Conservation (phyloP, 345 rosid genomes). For the Mercurialis annua region DNA sequence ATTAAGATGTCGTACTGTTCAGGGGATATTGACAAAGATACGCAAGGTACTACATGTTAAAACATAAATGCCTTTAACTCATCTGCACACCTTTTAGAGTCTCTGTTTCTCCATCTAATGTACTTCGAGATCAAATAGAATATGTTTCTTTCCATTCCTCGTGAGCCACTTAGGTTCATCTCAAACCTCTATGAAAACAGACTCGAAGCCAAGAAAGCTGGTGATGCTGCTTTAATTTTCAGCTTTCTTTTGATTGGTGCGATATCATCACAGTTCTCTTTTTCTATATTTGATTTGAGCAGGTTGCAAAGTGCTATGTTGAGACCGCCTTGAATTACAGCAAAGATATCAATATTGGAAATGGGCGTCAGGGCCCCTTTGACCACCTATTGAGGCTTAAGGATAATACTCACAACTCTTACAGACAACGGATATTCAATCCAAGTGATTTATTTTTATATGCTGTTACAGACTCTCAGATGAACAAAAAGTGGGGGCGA, state of each 20-base stretch:
- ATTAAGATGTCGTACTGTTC: not conserved
- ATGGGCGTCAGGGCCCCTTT: conserved; percentile 88
- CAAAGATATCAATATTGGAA: conserved; percentile 76
- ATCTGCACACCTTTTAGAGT: too few species aligned
- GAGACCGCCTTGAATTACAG: conserved; percentile 63
- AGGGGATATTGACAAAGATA: conserved; percentile 3
- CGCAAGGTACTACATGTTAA: not conserved
- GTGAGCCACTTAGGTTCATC: too few species aligned
- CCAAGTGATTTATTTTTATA: conserved; percentile 72
- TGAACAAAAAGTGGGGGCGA: conserved; percentile 81
- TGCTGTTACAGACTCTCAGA: conserved; percentile 81
- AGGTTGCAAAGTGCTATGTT: conserved; percentile 73
- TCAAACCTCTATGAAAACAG: too few species aligned
- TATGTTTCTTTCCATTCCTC: too few species aligned
- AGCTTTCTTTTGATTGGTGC: not conserved
- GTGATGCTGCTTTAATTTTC: not conserved
- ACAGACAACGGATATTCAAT: conserved; percentile 38
- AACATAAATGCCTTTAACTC: not conserved
- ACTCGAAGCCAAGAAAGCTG: too few species aligned
- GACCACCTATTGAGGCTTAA: conserved; percentile 75
- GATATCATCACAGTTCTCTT: conserved; percentile 13
- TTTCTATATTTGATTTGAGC: conserved; percentile 24
- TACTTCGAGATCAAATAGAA: too few species aligned
- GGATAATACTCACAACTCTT: conserved; percentile 28
- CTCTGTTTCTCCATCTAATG: too few species aligned